These are phyloP conservation scores for Diaporthe amygdali DNA, from an alignment of 2,329 filamentous ascomycete genomes.

Conservation along the genomic window DNA sequence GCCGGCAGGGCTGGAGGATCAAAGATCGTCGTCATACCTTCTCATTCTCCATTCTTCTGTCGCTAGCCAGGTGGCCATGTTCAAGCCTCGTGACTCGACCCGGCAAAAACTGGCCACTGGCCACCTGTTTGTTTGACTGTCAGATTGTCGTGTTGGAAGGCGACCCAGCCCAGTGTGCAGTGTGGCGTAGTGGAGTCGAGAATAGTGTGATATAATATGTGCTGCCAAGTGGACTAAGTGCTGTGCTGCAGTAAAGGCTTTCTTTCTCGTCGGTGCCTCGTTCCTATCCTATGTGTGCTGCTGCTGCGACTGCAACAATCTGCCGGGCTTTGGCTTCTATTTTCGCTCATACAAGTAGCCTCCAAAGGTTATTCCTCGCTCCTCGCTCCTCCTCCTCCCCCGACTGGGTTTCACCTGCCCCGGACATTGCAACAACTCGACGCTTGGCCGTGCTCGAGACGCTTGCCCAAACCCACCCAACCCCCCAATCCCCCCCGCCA, in stretches of 20 bases:
- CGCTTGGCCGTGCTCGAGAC: constrained; percentile 2
- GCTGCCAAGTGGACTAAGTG: too few relatives aligned
- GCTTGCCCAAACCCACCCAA: background rate
- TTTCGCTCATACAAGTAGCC: background rate
- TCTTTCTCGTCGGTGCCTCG: too few relatives aligned
- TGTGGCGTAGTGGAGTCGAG: background rate
- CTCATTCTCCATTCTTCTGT: background rate
- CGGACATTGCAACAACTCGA: constrained; percentile 6
- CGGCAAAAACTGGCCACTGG: constrained; percentile 10
- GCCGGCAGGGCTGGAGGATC: constrained; percentile 4
- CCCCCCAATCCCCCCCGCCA: background rate
- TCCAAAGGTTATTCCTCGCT: constrained; percentile 1
- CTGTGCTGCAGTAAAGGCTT: too few relatives aligned
- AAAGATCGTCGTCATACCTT: background rate
- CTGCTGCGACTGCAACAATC: background rate
- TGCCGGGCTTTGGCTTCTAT: constrained; percentile 1
- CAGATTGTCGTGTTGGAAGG: background rate
- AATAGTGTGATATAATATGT: background rate
- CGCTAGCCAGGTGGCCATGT: background rate
- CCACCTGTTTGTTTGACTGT: background rate
- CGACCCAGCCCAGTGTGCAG: background rate
- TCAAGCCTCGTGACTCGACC: constrained; percentile 7
- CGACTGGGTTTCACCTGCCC: constrained; percentile 8
- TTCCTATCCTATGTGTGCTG: too few relatives aligned
- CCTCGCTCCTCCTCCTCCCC: too few relatives aligned